These are phyloP conservation scores for Botrytis aclada DNA, from an alignment of 2,329 filamentous ascomycete species.

Conservation along the genomic window DNA sequence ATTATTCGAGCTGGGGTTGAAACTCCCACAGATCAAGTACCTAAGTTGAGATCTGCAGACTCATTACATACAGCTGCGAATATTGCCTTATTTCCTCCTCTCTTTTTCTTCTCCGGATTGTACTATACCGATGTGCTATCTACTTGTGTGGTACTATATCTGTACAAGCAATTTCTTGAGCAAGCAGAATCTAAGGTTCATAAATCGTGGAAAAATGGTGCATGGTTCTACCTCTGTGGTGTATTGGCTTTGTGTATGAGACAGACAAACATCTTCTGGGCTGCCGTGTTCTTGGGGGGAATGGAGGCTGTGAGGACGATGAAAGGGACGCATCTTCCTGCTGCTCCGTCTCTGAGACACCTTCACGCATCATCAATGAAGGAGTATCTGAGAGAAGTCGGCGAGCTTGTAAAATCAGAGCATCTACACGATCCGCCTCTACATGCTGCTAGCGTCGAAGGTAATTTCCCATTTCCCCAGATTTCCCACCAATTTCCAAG, in stretches of 20 bases:
- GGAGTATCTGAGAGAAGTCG: slow-evolving; percentile 47
- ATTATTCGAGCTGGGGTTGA: slow-evolving; percentile 20
- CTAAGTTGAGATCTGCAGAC: slow-evolving; percentile 16
- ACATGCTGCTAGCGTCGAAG: slow-evolving; percentile 45
- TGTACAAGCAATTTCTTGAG: slow-evolving; percentile 58
- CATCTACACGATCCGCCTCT: not conserved
- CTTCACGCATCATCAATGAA: not conserved
- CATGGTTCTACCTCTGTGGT: slow-evolving; percentile 52
- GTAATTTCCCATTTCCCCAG: slow-evolving; percentile 41
- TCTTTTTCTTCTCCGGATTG: slow-evolving; percentile 94
- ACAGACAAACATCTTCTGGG: slow-evolving; percentile 98
- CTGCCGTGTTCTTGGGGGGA: slow-evolving; percentile 71
- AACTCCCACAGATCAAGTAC: slow-evolving; percentile 6
- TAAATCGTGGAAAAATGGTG: not conserved
- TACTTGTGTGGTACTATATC: slow-evolving; percentile 68
- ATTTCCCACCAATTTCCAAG: not conserved
- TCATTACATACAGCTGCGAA: slow-evolving; percentile 66
- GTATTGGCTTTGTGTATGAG: slow-evolving; percentile 70
- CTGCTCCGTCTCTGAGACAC: not conserved
- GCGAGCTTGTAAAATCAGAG: not conserved
- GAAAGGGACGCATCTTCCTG: slow-evolving; percentile 35
- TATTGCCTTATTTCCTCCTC: slow-evolving; percentile 76
- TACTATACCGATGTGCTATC: slow-evolving; percentile 95
- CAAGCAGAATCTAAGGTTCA: slow-evolving; percentile 27
- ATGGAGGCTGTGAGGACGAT: slow-evolving; percentile 53